Percentiles rank a stretch among this genome's conserved stretches.
Evolutionary conservation across 768 basidiomycete species (phyloP).

Genomic region (Calvatia gigantea): DNA sequence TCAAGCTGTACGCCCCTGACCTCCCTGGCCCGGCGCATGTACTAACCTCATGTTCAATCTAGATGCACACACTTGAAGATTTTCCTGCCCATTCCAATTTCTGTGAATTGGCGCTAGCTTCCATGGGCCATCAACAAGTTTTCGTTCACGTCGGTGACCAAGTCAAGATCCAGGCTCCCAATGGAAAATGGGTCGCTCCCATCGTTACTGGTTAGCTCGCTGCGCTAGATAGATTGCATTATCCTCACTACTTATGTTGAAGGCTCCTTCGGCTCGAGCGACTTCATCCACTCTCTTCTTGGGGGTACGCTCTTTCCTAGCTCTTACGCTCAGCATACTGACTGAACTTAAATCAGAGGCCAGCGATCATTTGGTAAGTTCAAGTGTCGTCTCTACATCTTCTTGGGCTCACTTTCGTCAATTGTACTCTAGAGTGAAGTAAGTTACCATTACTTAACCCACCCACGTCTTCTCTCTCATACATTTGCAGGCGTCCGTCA

Average conservation of each 20-base stretch:
- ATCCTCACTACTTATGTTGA: background rate
- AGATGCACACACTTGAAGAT: constrained; percentile 84
- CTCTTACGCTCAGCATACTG: background rate
- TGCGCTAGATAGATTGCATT: background rate
- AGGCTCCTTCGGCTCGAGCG: constrained; percentile 75
- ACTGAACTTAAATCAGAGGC: constrained; percentile 40
- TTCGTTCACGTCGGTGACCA: constrained; percentile 87
- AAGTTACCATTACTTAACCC: background rate
- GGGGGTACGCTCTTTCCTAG: constrained; percentile 47
- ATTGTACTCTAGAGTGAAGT: constrained; percentile 29
- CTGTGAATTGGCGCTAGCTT: constrained; percentile 77
- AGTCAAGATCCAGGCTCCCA: constrained; percentile 69
- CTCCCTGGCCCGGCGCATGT: background rate
- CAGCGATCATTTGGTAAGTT: constrained; percentile 55
- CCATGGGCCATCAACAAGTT: constrained; percentile 70
- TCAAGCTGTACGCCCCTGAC: constrained; percentile 42
- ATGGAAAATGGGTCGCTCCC: constrained; percentile 74
- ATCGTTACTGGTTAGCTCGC: constrained; percentile 64
- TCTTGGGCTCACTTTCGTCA: background rate
- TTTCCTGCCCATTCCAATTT: constrained; percentile 90
- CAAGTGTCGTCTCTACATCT: background rate
- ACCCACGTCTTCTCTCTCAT: background rate
- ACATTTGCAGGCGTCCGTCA: constrained; percentile 69
- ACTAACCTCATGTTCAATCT: background rate
- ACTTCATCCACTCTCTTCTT: constrained; percentile 75